Evolutionary conservation across 2,329 filamentous ascomycete genomes (phyloP), one percentile per base, ranked within the genome.

Genomic region (Curvularia lunata): DNA sequence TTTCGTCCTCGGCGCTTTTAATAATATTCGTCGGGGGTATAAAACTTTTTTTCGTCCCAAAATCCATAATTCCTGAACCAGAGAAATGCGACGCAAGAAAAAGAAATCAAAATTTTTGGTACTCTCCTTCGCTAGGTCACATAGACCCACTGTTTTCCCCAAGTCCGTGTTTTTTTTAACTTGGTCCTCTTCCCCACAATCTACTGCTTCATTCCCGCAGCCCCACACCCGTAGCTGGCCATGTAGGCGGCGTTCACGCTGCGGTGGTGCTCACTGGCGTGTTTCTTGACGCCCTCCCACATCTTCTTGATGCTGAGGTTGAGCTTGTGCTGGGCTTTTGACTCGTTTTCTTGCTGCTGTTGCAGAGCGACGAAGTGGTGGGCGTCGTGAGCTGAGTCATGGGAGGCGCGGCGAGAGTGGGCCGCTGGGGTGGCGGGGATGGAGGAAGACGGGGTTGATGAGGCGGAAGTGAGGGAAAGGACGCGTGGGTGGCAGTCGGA

Each of bases 201-300:
- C 52, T 40, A 40, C 4, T 32, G 40, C 32, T 7, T 40, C 8
- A 30, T 23, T 18, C 52, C 4, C 16, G 40, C 46, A 21, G 46
- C 30, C 10, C 59, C 66, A 19, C 38, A 52, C 16, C 69, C 71
- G 27, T 72, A 71, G 47, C 64, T 68, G 10, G 65, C 65, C 43
- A 63, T 48, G 19, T 70, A 72, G 1, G 71, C 71, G 0, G 68
- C 65, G 32, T 73, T 73, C 1, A 73, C 70, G 43, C 66, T 69
- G 40, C 63, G 61, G 56, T 73, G 71, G 46, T 73, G 71, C 65
- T 73, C 71, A 13, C 41, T 57, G 8, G 68, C 70, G 9, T 62
- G 63, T 18, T 63, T 61, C 63, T 73, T 73, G 53, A 73, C 52
- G 5, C 62, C 62, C 34, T 64, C 64, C 71, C 69, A 73, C 54